Evolutionary conservation across 495 filamentous ascomycete genomes (phyloP), one percentile per base, ranked within the genome.

Genomic region (Penicillium soppii): DNA sequence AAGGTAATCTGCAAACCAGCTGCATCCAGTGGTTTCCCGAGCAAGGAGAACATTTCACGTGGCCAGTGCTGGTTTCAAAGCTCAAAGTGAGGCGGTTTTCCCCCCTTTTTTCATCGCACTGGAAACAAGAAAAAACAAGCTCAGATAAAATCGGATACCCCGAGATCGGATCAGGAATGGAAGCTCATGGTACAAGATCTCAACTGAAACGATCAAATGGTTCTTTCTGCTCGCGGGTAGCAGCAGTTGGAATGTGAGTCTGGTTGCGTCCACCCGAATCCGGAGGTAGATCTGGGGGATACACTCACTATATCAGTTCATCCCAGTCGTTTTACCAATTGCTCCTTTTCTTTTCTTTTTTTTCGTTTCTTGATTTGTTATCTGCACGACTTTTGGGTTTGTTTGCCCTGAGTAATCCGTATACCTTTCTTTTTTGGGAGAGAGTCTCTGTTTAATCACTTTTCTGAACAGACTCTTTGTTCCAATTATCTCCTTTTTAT

Each of bases 211-310:
- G n/a, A n/a, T n/a, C 42, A 19, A 36, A 9, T 36, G 35, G 33
- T 9, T n/a, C n/a, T n/a, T 25, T 30, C 44, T 47, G 44, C 29
- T 47, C 44, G 39, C 50, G 50, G 50, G 50, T 53, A 53, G 23
- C 42, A 53, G 50, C 50, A 53, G 20, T 12, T 32, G 29, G 50
- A 53, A 53, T 53, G 50, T 32, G 29, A 32, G 29, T 25, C 54
- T 62, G 61, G 37, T 65, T 65, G 58, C 61, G 58, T 58, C 55
- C 40, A 44, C 53, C 61, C 61, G 55, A 53, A 62, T 59, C 61
- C 56, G 61, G 57, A 48, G 33, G 37, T 47, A 17, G 44, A 47
- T 63, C 56, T 55, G 48, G n/a, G n/a, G n/a, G 58, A 61, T 54
- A 30, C 43, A 47, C 41, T 46, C 41, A 46, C 45, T 62, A 62